These are phyloP conservation scores for Nannochloris sp. DNA, from an alignment of 139 green algal species.

Conservation along the genomic window DNA sequence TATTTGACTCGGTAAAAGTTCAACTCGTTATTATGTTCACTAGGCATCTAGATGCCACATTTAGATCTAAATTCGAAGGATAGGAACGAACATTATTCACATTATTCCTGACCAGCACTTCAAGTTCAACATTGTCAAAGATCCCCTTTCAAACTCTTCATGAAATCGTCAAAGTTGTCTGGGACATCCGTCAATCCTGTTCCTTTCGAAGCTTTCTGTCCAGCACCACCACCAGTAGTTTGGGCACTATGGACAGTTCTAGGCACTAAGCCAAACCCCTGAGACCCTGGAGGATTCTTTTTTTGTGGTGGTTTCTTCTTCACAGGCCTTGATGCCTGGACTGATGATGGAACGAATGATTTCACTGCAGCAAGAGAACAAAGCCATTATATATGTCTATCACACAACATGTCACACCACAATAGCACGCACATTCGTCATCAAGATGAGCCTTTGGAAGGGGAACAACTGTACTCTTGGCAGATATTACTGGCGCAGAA, in stretches of 20 bases:
- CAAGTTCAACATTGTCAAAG: no score
- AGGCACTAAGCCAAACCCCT: conserved; percentile 4
- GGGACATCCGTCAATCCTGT: not conserved
- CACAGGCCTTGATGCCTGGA: conserved; percentile 26
- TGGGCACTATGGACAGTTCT: not conserved
- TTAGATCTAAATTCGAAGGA: no score
- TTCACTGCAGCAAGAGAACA: conserved; percentile 15
- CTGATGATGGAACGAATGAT: conserved; percentile 60
- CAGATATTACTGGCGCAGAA: conserved; percentile 43
- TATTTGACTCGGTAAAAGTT: no score
- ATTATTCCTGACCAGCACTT: no score
- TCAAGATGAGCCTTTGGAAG: conserved; percentile 60
- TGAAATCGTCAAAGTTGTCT: conserved; percentile 12
- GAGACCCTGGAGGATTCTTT: not conserved
- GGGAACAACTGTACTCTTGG: conserved; percentile 60
- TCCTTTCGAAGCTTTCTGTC: not conserved
- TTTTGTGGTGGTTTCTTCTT: not conserved
- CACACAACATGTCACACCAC: not conserved
- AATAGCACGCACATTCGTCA: conserved; percentile 16
- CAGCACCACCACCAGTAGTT: no score
- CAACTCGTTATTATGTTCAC: no score
- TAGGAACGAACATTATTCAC: no score
- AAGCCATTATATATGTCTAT: not conserved
- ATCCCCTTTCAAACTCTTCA: conserved; percentile 13
- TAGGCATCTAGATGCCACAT: no score